Conservation (phyloP, 768 basidiomycete species). For the Pleurotus tuber-regium region DNA sequence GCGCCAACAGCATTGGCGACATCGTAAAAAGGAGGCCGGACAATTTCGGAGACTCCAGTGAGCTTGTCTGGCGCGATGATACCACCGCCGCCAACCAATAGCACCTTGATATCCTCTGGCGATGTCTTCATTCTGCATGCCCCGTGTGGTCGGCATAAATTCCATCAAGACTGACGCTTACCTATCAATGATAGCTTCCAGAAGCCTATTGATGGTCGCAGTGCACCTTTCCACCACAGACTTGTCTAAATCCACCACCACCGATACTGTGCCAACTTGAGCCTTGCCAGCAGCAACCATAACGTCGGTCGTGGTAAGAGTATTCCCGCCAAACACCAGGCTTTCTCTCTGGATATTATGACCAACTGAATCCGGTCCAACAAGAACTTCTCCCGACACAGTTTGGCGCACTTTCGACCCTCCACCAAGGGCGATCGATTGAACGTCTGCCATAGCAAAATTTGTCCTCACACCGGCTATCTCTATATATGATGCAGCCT, state of each 20-base stretch:
- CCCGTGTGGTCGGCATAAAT: no score
- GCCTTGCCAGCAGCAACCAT: conserved; percentile 31
- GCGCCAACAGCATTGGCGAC: conserved; percentile 62
- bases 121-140: conserved; percentile 48
- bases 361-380: conserved; percentile 69
- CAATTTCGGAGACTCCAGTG: conserved; percentile 43
- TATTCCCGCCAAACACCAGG: conserved; percentile 52
- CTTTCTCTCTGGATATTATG: conserved; percentile 41
- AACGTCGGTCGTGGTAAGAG: conserved; percentile 62
- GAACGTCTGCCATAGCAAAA: conserved; percentile 58
- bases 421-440: conserved; percentile 61
- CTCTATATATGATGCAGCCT: conserved; percentile 61
- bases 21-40: conserved; percentile 31
- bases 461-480: conserved; percentile 60
- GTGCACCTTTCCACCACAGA: conserved; percentile 16
- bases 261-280: conserved; percentile 18
- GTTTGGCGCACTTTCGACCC: conserved; percentile 49
- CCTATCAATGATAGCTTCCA: conserved; percentile 22
- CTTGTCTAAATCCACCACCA: conserved; percentile 15
- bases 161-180: neutral
- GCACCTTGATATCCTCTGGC: conserved; percentile 50
- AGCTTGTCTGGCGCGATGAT: conserved; percentile 53
- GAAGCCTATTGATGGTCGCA: conserved; percentile 17
- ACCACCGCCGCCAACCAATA: conserved; percentile 66
- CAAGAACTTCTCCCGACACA: conserved; percentile 36